Base-by-base conservation (phyloP, 2,329 filamentous ascomycete genomes). In the Claviceps cyperi region DNA sequence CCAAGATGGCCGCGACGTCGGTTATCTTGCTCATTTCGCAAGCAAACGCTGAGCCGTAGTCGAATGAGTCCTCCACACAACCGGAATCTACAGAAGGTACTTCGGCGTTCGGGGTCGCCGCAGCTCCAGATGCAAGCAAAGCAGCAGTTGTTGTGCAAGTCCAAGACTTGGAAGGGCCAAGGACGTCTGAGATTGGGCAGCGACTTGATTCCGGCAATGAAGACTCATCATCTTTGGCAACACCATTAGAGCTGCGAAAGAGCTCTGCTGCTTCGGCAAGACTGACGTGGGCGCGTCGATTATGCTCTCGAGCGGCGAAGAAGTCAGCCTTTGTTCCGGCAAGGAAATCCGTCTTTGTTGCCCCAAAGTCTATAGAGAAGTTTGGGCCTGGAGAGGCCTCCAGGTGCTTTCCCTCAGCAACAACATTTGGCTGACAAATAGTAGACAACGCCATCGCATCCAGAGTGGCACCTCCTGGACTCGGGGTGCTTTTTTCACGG, bases 301-400 rank as follows among this genome's bases (percentile, higher is more conserved):
- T 71, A 21, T 60, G 55, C 45, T 67, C 69, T 24, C 69, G 60
- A 5, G 69, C 68, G 3, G 57, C 57, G 47, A 71, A 71, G 47
- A 58, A 71, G 21, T 69, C 47, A 37, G 39, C n/a, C 28, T 50
- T 53, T 21, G 24, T 32, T 11, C 28, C 9, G 28, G 28, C 3
- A 32, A 32, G 28, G 28, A 32, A 32, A 32, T 32, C 9, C 28
- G 28, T 32, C 28, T 32, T 32, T 32, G 28, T 32, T 32, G 28
- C 28, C 9, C 28, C 28, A 32, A 32, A 32, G 28, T 32, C 28
- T 32, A 32, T 32, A 9, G 28, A 32, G 28, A 32, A 32, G 1
- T 32, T 32, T 11, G 28, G 9, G 3, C 35, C 21, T 7, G 36
- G 19, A 1, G 39, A 39, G 17, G 35, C 13, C 9, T 22, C 24